Conservation (phyloP, 441 rosid species). For the Populus hybrid region DNA sequence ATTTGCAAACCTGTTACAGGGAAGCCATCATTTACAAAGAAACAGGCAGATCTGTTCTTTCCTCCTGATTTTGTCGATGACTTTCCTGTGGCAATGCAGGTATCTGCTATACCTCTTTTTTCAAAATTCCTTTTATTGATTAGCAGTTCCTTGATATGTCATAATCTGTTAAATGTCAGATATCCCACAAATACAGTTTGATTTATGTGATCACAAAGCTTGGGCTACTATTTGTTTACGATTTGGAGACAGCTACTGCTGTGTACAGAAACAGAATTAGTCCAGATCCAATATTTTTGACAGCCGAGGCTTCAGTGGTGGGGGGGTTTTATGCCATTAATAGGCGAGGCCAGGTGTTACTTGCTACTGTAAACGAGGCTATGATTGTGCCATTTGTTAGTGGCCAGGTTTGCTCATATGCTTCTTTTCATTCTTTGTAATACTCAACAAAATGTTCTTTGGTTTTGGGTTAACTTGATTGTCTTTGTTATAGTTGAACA, state of each 20-base stretch:
- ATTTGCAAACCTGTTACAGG: slow-evolving; percentile 40
- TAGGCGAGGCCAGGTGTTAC: slow-evolving; percentile 96
- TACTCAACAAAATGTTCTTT: background rate
- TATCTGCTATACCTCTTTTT: slow-evolving; percentile 17
- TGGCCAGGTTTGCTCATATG: slow-evolving; percentile 66
- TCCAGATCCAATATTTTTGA: slow-evolving; percentile 99
- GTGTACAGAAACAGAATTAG: slow-evolving; percentile 97
- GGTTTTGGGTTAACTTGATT: background rate
- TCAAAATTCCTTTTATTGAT: slow-evolving; percentile 9
- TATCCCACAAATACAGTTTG: slow-evolving; percentile 92
- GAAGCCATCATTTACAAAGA: slow-evolving; percentile 88
- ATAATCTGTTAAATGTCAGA: slow-evolving; percentile 51
- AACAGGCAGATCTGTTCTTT: slow-evolving; percentile 97
- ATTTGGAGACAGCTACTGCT: slow-evolving; percentile 97
- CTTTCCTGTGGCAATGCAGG: slow-evolving; percentile 99
- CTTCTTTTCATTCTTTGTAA: background rate
- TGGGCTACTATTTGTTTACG: slow-evolving; percentile 96
- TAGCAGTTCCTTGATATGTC: slow-evolving; percentile 20
- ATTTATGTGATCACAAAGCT: slow-evolving; percentile 96
- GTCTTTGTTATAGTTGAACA: slow-evolving; percentile 64
- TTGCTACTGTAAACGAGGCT: slow-evolving; percentile 94
- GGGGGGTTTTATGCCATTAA: slow-evolving; percentile 99
- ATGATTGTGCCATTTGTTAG: slow-evolving; percentile 96
- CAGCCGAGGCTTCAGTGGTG: slow-evolving; percentile 79
- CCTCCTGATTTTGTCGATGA: slow-evolving; percentile 99